A percentile compares a stretch with the other conserved stretches of the same genome.
Evolutionary conservation across 495 filamentous ascomycete species (phyloP).

Genomic region (Penicillium desertorum): DNA sequence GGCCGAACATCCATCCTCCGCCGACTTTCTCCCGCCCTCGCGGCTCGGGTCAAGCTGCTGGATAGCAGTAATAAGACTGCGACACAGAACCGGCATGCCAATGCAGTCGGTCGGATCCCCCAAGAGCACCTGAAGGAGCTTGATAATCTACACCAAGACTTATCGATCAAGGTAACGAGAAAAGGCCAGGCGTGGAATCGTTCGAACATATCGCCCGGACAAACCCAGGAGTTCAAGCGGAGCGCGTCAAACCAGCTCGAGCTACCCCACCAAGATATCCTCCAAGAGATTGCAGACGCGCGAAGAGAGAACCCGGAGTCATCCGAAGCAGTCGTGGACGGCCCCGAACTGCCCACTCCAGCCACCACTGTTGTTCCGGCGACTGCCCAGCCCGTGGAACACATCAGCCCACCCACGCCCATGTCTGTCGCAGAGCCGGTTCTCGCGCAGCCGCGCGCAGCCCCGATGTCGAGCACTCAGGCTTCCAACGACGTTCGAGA

Average conservation of each 20-base stretch:
- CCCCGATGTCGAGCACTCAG: conserved; percentile 12
- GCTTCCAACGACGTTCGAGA: conserved; percentile 18
- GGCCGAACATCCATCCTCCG: conserved; percentile 42
- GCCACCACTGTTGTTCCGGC: conserved; percentile 9
- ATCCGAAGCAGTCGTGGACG: conserved; percentile 25
- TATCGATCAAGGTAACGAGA: conserved; percentile 56
- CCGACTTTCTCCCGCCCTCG: conserved; percentile 65
- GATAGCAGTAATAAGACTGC: conserved; percentile 55
- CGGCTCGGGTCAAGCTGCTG: conserved; percentile 72
- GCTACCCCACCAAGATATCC: conserved; percentile 21
- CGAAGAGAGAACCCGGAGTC: conserved; percentile 16
- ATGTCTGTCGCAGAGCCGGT: conserved; percentile 38
- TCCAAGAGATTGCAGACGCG: conserved; percentile 21
- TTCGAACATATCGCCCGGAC: conserved; percentile 17
- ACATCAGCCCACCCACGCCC: conserved; percentile 20
- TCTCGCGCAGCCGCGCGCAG: conserved; percentile 27
- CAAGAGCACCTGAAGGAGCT: conserved; percentile 70
- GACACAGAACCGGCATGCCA: conserved; percentile 38
- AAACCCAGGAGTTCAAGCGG: conserved; percentile 15
- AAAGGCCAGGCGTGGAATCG: conserved; percentile 66
- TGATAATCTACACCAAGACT: conserved; percentile 59
- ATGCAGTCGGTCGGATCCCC: conserved; percentile 67
- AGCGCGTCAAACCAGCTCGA: conserved; percentile 28
- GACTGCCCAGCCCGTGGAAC: conserved; percentile 14
- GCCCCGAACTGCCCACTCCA: conserved; percentile 16